Evolutionary conservation across 306 rosid genomes (phyloP).

Genomic region (Adenanthera pavonina): DNA sequence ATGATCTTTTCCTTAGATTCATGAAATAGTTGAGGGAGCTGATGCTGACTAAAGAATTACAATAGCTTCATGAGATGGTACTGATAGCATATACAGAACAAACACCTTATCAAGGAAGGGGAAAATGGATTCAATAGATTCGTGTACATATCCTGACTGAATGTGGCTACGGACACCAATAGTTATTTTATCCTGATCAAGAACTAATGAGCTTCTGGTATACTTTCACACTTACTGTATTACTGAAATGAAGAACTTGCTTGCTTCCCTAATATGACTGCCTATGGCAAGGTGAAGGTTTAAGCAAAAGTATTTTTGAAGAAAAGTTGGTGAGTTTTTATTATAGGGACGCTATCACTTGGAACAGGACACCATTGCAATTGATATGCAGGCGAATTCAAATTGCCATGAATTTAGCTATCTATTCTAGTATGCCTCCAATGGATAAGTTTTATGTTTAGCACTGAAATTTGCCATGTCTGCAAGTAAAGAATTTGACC

Average conservation of each 20-base stretch:
- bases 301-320: not conserved
- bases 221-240: not conserved
- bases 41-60: slow-evolving; percentile 25
- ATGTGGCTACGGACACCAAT: not conserved
- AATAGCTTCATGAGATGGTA: not conserved
- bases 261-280: not conserved
- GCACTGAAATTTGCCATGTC: too few species aligned
- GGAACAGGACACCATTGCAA: not conserved
- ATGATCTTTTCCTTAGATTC: too few species aligned
- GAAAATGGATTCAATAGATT: not conserved
- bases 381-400: not conserved
- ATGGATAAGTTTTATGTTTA: too few species aligned
- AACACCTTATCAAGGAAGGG: not conserved
- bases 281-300: not conserved
- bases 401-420: not conserved
- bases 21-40: not conserved
- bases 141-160: slow-evolving; percentile 24
- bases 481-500: too few species aligned
- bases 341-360: not conserved
- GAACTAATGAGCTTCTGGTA: not conserved
- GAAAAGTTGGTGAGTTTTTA: not conserved
- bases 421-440: too few species aligned
- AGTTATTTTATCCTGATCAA: not conserved
- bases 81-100: not conserved
- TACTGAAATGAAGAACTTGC: not conserved